These are phyloP conservation scores for Saccharum officinarum DNA, from an alignment of 176 grass and related monocot genomes.

Conservation along the genomic window DNA sequence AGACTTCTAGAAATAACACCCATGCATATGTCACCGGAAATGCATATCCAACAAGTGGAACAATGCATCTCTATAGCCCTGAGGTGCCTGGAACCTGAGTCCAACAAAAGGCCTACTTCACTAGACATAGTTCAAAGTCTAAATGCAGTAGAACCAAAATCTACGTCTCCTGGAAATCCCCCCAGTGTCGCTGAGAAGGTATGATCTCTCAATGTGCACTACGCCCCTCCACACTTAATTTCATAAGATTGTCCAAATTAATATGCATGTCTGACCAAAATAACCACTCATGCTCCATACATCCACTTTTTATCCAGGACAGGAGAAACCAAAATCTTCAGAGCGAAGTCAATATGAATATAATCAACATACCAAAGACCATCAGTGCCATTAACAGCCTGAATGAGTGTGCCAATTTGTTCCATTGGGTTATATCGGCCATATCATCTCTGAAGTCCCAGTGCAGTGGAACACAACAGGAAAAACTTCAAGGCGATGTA, in stretches of 20 bases:
- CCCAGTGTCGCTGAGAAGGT: background rate
- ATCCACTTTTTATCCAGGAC: no score
- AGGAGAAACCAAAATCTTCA: no score
- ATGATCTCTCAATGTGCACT: background rate
- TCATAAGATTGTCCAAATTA: no score
- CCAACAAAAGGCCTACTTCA: background rate
- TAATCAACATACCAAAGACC: background rate
- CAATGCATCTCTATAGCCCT: background rate
- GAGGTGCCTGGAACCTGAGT: background rate
- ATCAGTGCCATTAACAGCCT: background rate
- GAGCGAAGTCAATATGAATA: no score
- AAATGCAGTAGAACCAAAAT: background rate
- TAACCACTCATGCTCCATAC: no score
- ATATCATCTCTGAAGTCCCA: background rate
- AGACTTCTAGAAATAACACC: background rate
- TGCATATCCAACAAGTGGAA: background rate
- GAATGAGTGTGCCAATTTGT: background rate
- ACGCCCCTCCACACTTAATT: background rate
- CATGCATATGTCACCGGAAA: background rate
- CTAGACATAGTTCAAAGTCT: background rate
- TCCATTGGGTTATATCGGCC: background rate
- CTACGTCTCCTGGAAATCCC: background rate
- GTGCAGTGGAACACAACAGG: no score
- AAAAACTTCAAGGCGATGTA: background rate
- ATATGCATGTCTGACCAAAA: no score